These are phyloP conservation scores for Fusarium globosum DNA, from an alignment of 2,329 filamentous ascomycete species.

Conservation along the genomic window DNA sequence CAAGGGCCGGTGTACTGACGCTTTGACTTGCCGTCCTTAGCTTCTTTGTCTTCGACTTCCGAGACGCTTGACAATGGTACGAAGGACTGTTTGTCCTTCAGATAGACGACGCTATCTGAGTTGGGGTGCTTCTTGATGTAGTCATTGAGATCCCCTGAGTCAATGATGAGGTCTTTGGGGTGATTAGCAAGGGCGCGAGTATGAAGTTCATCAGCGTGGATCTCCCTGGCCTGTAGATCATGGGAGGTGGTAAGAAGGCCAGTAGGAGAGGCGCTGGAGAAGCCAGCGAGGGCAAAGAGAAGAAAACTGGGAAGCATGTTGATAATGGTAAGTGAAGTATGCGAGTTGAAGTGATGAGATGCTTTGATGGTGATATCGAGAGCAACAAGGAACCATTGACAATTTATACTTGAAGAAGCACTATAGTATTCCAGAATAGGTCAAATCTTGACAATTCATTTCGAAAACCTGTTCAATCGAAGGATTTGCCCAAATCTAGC, in stretches of 20 bases:
- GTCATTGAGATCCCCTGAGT: background rate
- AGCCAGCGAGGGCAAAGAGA: background rate
- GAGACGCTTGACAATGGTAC: background rate
- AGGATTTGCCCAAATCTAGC: accelerated
- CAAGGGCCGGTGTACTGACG: background rate
- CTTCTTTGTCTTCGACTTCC: background rate
- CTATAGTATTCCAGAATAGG: accelerated
- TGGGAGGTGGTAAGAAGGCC: background rate
- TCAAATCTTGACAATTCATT: accelerated
- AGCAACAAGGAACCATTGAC: accelerated
- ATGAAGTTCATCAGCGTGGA: background rate
- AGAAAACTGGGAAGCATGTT: background rate
- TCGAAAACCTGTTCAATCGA: background rate
- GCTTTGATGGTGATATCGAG: accelerated
- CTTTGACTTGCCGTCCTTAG: background rate
- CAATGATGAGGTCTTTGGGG: background rate
- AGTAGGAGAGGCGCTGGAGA: background rate
- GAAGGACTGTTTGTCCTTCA: background rate
- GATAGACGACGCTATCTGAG: background rate
- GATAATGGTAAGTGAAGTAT: too few relatives aligned
- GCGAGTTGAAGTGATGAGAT: background rate
- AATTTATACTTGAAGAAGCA: background rate
- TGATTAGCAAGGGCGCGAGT: accelerated
- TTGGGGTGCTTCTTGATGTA: background rate
- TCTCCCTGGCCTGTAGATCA: background rate